Evolutionary conservation across 2,329 filamentous ascomycete species (phyloP), one percentile per base, ranked within the genome.

Genomic region (Peltaster fructicola): DNA sequence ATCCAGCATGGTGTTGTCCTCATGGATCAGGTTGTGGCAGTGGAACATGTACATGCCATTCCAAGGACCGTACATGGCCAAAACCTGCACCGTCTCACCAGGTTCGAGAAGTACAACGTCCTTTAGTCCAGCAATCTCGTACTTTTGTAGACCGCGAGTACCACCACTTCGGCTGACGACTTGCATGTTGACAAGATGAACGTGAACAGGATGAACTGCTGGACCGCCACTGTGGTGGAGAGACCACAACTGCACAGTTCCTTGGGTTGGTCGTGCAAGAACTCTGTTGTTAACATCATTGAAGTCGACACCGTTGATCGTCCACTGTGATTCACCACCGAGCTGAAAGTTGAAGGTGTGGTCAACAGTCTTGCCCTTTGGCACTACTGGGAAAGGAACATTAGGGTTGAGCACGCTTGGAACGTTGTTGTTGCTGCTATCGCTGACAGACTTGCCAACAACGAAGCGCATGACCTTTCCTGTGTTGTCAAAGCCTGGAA

Each of bases 121-220:
- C 42, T 70, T 69, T 10, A 67, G 53, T 0, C 61, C 65, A 0
- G 52, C 56, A 2, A 50, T 46, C 44, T 71, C 66, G 34, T 70
- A 70, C 0, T 60, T 53, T 31, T 53, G 36, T 4, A 68, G 55
- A 8, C 37, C 39, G 3, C 54, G 49, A 10, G 51, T 45, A 7
- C 54, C 55, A 4, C 59, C 58, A 0, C 40, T 54, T 10, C 65
- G 59, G 6, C 48, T 51, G 12, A 68, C 36, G 17, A 71, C 50
- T 27, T 61, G 56, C 43, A 71, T 63, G 36, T 69, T 65, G 23
- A 72, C 57, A 2, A 70, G 51, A 37, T 71, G 67, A 23, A 70
- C 57, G 41, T 71, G 66, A 15, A 55, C 45, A 1, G 63, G 65
- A 35, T 69, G 65, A 2, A 56, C 54, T 42, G 60, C 62, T 14